phyloP scores from a whole-genome alignment of 768 basidiomycete species.

The Dacryopinax primogenitus region DNA sequence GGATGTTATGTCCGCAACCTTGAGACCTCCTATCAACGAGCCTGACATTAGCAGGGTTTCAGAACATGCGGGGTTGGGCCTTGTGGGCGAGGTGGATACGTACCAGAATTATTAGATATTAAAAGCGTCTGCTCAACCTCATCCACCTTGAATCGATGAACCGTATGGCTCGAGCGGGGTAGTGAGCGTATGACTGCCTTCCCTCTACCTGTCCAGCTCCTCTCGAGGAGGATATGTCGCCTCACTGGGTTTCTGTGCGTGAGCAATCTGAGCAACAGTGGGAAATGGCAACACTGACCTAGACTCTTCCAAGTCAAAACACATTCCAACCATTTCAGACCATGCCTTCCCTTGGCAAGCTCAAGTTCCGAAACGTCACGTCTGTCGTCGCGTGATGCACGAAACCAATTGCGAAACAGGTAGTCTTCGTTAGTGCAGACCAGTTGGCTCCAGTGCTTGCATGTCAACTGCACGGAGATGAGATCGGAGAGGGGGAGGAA shows the following conservation, averaged over 20 bases:
- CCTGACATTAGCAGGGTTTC: neutral
- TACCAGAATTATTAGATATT: conserved; percentile 39
- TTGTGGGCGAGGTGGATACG: neutral
- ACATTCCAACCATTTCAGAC: conserved; percentile 29
- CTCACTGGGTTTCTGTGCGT: neutral
- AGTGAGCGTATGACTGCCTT: neutral
- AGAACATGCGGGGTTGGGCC: neutral
- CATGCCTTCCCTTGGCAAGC: conserved; percentile 26
- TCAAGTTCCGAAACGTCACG: conserved; percentile 19
- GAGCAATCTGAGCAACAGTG: neutral
- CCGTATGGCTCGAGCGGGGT: conserved; percentile 19
- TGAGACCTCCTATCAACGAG: conserved; percentile 37
- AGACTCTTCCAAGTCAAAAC: conserved; percentile 44
- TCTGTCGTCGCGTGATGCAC: conserved; percentile 11
- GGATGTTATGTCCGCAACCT: conserved; percentile 42
- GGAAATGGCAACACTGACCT: conserved; percentile 34
- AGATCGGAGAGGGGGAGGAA: conserved; percentile 40
- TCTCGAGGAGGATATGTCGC: conserved; percentile 8
- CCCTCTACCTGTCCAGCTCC: conserved; percentile 9
- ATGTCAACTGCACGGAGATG: conserved; percentile 28
- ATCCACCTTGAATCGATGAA: conserved; percentile 70
- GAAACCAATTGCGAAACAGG: conserved; percentile 45
- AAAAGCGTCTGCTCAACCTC: conserved; percentile 41
- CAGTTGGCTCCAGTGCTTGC: conserved; percentile 38
- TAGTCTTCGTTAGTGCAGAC: conserved; percentile 35